Percentiles rank a stretch among this genome's conserved stretches.
These are phyloP conservation scores for Pilatotrama ljubarskyi DNA, from an alignment of 768 basidiomycete genomes.

Conservation along the genomic window DNA sequence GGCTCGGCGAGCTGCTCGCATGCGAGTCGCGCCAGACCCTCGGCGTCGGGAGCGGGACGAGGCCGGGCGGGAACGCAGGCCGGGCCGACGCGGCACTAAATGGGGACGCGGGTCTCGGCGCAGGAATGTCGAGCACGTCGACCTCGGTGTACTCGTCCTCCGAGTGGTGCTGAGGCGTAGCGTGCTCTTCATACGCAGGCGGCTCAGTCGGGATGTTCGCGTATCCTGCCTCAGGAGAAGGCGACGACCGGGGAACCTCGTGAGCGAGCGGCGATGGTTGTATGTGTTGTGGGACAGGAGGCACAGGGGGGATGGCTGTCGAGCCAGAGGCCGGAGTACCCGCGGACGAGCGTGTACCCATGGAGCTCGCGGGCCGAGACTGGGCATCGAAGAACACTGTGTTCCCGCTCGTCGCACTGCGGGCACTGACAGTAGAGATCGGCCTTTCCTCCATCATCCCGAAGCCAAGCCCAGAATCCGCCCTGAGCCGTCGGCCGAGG, in stretches of 20 bases:
- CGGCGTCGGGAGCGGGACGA: constrained; percentile 32
- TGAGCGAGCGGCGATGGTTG: constrained; percentile 19
- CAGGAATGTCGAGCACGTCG: constrained; percentile 58
- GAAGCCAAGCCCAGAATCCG: constrained; percentile 21
- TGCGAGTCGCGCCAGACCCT: constrained; percentile 38
- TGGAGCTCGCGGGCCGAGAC: constrained; percentile 48
- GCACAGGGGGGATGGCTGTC: constrained; percentile 17
- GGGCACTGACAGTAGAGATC: constrained; percentile 54
- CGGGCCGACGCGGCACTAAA: constrained; percentile 40
- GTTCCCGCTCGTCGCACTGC: constrained; percentile 46
- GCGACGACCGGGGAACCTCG: constrained; percentile 5
- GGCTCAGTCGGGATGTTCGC: constrained; percentile 4
- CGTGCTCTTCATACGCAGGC: constrained; percentile 23
- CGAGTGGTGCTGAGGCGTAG: background rate
- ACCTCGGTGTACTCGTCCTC: constrained; percentile 19
- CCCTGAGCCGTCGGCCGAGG: constrained; percentile 5
- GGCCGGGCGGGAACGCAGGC: constrained; percentile 39
- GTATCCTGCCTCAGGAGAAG: background rate
- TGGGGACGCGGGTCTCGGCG: constrained; percentile 54
- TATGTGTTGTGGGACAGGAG: constrained; percentile 14
- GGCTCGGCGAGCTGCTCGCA: constrained; percentile 15
- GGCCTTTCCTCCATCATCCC: constrained; percentile 42
- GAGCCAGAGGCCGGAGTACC: constrained; percentile 12
- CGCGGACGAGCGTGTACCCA: constrained; percentile 21
- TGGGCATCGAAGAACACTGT: constrained; percentile 66